phyloP scores from a whole-genome alignment of 805 yeast species.

The Yarrowia alimentaria region DNA sequence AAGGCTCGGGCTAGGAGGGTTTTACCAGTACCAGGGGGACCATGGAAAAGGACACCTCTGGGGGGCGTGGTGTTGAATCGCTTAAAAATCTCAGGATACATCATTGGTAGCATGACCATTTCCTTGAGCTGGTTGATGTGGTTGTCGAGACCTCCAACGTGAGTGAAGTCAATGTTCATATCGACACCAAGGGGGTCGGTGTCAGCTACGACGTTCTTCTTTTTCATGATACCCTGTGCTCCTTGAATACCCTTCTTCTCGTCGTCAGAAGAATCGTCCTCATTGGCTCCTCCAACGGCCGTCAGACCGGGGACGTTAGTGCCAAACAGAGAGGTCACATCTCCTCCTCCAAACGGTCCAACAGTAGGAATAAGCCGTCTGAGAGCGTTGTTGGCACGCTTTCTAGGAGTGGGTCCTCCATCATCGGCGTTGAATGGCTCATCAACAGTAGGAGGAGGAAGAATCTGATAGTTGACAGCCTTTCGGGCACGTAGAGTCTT shows the following conservation, averaged over 20 bases:
- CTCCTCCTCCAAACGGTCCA: constrained; percentile 98
- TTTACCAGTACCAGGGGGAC: constrained; percentile 99
- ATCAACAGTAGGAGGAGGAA: constrained; percentile 65
- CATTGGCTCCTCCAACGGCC: constrained; percentile 37
- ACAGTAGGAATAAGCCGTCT: constrained; percentile 86
- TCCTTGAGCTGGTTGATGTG: constrained; percentile 92
- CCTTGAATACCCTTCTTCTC: constrained; percentile 35
- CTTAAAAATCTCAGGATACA: constrained; percentile 91
- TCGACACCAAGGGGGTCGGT: constrained; percentile 91
- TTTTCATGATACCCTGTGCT: constrained; percentile 30
- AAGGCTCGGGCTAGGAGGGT: constrained; percentile 96
- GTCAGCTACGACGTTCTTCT: constrained; percentile 57
- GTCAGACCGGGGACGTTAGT: constrained; percentile 51
- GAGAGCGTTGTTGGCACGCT: constrained; percentile 46
- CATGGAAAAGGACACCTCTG: constrained; percentile 94
- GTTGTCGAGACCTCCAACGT: constrained; percentile 88
- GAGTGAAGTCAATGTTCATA: constrained; percentile 77
- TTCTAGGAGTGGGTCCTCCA: constrained; percentile 35
- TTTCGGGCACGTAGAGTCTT: constrained; percentile 58
- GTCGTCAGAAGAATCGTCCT: constrained; percentile 50
- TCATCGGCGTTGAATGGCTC: constrained; percentile 40
- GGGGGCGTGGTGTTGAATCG: constrained; percentile 93
- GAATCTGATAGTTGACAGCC: constrained; percentile 73
- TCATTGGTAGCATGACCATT: constrained; percentile 90
- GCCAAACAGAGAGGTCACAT: constrained; percentile 80